phyloP scores from a whole-genome alignment of 2,329 filamentous ascomycete species.

The Fusarium burgessii region DNA sequence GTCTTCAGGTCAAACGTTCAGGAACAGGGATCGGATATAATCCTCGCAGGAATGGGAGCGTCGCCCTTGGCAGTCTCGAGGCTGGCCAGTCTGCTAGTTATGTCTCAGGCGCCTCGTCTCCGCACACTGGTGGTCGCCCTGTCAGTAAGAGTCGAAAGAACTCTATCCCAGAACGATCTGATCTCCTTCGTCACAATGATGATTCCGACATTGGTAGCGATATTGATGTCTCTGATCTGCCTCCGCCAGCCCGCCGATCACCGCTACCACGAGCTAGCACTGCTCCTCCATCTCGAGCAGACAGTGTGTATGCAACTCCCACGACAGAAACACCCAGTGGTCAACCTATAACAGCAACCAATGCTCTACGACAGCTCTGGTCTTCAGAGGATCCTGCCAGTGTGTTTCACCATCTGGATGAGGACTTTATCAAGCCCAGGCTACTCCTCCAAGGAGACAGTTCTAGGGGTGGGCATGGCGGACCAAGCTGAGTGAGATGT shows the following conservation, averaged over 20 bases:
- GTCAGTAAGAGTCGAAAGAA: slow-evolving; percentile 66
- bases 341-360: slow-evolving; percentile 74
- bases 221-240: slow-evolving; percentile 74
- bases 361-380: slow-evolving; percentile 83
- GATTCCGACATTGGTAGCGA: slow-evolving; percentile 73
- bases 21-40: slow-evolving; percentile 82
- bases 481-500: slow-evolving; percentile 35
- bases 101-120: slow-evolving; percentile 66
- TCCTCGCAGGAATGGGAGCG: slow-evolving; percentile 73
- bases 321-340: slow-evolving; percentile 46
- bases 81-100: slow-evolving; percentile 58
- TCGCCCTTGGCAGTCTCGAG: slow-evolving; percentile 67
- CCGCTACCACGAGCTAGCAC: slow-evolving; percentile 51
- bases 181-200: slow-evolving; percentile 64
- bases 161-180: slow-evolving; percentile 64
- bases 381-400: slow-evolving; percentile 89
- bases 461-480: slow-evolving; percentile 45
- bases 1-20: slow-evolving; percentile 83
- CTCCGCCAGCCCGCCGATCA: slow-evolving; percentile 66
- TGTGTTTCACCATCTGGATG: slow-evolving; percentile 91
- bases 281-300: slow-evolving; percentile 41
- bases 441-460: slow-evolving; percentile 80
- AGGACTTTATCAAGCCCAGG: slow-evolving; percentile 95
- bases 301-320: slow-evolving; percentile 49
- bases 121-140: slow-evolving; percentile 57